Base-by-base conservation (phyloP, 257 asterid species). In the Cruciata laevipes region DNA sequence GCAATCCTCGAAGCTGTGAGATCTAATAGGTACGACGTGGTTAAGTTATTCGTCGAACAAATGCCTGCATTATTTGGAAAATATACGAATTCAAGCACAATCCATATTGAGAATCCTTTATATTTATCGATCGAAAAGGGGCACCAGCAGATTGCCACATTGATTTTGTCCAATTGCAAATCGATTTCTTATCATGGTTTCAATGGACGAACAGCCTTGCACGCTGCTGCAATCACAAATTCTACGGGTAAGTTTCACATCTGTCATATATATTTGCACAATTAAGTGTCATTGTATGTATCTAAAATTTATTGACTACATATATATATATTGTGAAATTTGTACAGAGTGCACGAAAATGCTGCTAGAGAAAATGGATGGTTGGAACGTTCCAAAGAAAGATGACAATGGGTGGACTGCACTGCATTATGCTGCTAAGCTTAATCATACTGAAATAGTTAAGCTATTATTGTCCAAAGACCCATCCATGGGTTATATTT, bases 391-490 rank as follows among this genome's bases (percentile, higher is more conserved):
- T 27, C 30, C 2, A 27, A 17, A 33, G 32, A 37, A 8, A 2
- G 75, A 75, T 35, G 5, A 16, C 1, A 4, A 3, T 51, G 75
- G 75, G 20, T 75, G 79, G 75, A 75, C 44, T 5, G 58, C 75
- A 1, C 69, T 75, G 12, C 75, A 75, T 37, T 37, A 25, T 42
- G 75, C 74, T 23, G 58, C 62, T 2, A 35, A 25, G n/a, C 23
- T 12, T 17, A 51, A 56, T 63, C 23, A 4, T 49, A 61, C 0
- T 0, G 57, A 10, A 49, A 11, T 8, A 13, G 61, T 51, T 42
- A 37, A 10, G 0, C 16, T 64, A 13, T 32, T 75, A 30, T 38
- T 75, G 1, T 10, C 35, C 2, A 21, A 24, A 4, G 74, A 75
- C 35, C 51, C 17, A 14, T 33, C 66, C 0, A n/a, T 60, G 42